Evolutionary conservation across 768 basidiomycete species (phyloP).

Genomic region (Crepidotus variabilis): DNA sequence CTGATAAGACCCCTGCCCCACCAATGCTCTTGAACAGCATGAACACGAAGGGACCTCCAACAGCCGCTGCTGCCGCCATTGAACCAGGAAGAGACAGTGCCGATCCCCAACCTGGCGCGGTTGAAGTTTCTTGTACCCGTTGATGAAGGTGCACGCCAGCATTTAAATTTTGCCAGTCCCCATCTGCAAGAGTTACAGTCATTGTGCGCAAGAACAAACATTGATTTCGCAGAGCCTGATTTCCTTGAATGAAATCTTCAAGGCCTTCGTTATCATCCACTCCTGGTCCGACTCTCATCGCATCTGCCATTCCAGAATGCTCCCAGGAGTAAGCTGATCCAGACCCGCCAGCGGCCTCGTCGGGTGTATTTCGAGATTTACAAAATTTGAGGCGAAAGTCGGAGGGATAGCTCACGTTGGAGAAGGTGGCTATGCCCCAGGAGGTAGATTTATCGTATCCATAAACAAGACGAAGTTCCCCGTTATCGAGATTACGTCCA

Average conservation of each 20-base stretch:
- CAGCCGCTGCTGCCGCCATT: too few relatives aligned
- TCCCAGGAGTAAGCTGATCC: background rate
- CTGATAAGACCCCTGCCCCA: too few relatives aligned
- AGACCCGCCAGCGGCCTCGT: background rate
- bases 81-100: background rate
- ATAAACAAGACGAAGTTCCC: constrained; percentile 1
- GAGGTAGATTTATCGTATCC: background rate
- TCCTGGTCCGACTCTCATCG: background rate
- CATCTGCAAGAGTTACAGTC: background rate
- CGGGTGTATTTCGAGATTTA: background rate
- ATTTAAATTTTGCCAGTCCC: background rate
- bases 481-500: background rate
- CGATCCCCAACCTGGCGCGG: background rate
- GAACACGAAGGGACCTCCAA: too few relatives aligned
- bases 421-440: constrained; percentile 2
- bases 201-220: background rate
- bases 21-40: too few relatives aligned
- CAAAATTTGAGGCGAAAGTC: background rate
- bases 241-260: background rate
- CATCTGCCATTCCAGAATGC: background rate
- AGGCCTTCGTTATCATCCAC: background rate
- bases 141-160: background rate
- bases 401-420: background rate
- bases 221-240: background rate
- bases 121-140: background rate